phyloP scores from a whole-genome alignment of 257 asterid species.

The Cinchona pubescens region DNA sequence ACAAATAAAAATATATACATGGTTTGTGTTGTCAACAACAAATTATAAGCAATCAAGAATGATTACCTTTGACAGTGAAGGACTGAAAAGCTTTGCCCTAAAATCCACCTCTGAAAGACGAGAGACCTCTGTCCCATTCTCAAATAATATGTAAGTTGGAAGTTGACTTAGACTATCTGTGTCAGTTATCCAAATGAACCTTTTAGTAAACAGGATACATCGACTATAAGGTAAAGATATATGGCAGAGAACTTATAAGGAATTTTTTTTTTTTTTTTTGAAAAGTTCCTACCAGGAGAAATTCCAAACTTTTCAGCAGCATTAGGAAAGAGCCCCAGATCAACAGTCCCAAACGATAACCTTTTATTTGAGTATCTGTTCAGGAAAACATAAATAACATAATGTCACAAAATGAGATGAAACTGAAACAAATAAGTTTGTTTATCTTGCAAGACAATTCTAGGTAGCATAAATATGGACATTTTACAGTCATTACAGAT shows the following conservation, averaged over 20 bases:
- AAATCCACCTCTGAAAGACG: slow-evolving; percentile 62
- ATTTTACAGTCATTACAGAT: not conserved
- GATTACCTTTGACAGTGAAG: slow-evolving; percentile 73
- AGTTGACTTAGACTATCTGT: slow-evolving; percentile 77
- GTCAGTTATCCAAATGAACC: slow-evolving; percentile 20
- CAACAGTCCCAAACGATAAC: slow-evolving; percentile 78
- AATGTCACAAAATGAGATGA: not conserved
- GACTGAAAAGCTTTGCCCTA: slow-evolving; percentile 48
- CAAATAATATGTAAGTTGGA: slow-evolving; percentile 67
- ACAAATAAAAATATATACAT: not conserved
- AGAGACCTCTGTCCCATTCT: slow-evolving; percentile 58
- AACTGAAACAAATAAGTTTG: not conserved
- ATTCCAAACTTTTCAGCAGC: slow-evolving; percentile 91
- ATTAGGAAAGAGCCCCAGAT: slow-evolving; percentile 96
- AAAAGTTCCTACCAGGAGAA: slow-evolving; percentile 52
- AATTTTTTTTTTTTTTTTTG: too few species aligned
- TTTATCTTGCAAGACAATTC: not conserved
- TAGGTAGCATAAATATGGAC: not conserved
- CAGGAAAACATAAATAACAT: slow-evolving; percentile 20
- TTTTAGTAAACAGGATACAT: slow-evolving; percentile 17
- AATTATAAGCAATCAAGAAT: slow-evolving; percentile 2
- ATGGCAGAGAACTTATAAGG: not conserved
- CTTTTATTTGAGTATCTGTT: slow-evolving; percentile 76
- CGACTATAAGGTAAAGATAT: not conserved
- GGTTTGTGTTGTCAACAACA: not conserved